Evolutionary conservation across 768 basidiomycete genomes (phyloP), one percentile per base, ranked within the genome.

Genomic region (Tulasnella sp.): DNA sequence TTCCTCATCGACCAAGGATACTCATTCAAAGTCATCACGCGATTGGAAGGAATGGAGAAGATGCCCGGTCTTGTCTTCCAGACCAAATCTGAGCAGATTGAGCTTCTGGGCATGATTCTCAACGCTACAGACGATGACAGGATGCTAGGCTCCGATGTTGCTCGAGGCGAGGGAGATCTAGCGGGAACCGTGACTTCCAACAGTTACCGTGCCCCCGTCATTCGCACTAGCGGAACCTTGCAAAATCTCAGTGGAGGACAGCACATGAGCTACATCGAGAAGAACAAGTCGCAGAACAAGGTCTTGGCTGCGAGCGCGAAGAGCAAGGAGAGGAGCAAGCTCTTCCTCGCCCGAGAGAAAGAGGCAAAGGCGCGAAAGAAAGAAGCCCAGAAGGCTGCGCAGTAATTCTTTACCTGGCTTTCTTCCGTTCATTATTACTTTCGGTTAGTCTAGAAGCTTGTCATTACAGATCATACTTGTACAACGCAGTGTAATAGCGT

Each of bases 1-100:
- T 99, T 99, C 82, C 83, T 99, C 76, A 96, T 99, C 77, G 97
- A 99, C 79, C 95, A 98, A 81, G 96, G 97, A 2, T 99, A 99
- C 81, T 92, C 96, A 6, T 99, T 99, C 87, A 98, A 98, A 81
- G 96, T 99, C 69, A 98, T 99, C 81, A 98, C 97, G 1, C 92
- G 95, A 76, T 87, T 99, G 19, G 95, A 98, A 75, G 97, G 97
- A 9, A 84, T 98, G 34, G 90, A 96, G 72, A 83, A 85, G 52
- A 84, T 95, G 75, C 88, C 90, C 3, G 91, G 94, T 77, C 85
- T 98, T 68, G 97, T 98, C 66, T 99, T 96, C 83, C 88, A 87
- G 77, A 94, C 93, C 40, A 86, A 87, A 77, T 89, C 94, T 76
- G 93, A 97, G 77, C 97, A 98, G 81, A 97, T 98, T 73, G 96